phyloP scores from a whole-genome alignment of 129 eudicot species.

The Arctium minus region DNA sequence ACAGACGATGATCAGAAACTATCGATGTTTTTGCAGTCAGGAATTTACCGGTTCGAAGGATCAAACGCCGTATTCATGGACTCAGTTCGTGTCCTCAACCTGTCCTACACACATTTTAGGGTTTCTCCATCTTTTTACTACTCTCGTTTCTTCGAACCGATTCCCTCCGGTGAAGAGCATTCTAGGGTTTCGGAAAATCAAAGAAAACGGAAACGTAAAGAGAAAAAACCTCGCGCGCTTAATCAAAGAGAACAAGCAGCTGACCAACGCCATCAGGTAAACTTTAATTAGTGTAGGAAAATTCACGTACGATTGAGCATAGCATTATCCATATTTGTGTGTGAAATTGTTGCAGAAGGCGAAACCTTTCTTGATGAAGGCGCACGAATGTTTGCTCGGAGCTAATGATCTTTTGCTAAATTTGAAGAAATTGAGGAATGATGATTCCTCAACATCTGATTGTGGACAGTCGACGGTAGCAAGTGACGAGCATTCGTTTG shows the following conservation, averaged over 20 bases:
- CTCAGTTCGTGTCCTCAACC: constrained; percentile 79
- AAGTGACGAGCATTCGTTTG: constrained; percentile 51
- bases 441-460: constrained; percentile 11
- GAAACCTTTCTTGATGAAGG: constrained; percentile 52
- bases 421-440: constrained; percentile 37
- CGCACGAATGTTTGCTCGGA: constrained; percentile 60
- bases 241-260: constrained; percentile 67
- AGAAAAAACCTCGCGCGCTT: constrained; percentile 29
- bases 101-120: constrained; percentile 61
- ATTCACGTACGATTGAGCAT: background rate
- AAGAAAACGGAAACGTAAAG: constrained; percentile 60
- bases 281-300: background rate
- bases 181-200: constrained; percentile 16
- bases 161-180: background rate
- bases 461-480: background rate
- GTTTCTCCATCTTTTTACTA: constrained; percentile 74
- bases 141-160: constrained; percentile 67
- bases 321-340: background rate
- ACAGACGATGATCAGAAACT: constrained; percentile 23
- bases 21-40: constrained; percentile 42
- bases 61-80: constrained; percentile 59
- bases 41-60: constrained; percentile 48
- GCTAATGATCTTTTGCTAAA: constrained; percentile 36
- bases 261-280: constrained; percentile 77
- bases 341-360: constrained; percentile 50